These are phyloP conservation scores for Citeromyces siamensis DNA, from an alignment of 1,139 yeast species.

Conservation along the genomic window DNA sequence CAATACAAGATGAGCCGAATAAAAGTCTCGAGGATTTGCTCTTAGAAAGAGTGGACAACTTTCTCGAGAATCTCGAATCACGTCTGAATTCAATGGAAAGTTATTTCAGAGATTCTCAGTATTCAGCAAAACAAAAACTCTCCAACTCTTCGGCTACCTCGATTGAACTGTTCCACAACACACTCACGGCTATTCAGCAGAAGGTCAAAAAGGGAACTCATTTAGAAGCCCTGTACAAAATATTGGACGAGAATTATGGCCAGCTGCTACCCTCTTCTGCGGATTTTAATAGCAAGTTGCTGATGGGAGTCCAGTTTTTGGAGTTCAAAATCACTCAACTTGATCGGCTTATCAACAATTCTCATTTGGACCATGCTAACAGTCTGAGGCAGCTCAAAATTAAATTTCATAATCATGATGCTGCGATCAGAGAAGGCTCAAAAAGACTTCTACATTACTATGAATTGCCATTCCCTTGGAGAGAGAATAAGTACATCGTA, in stretches of 20 bases:
- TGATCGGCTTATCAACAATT: conserved; percentile 25
- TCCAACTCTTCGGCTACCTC: conserved; percentile 1
- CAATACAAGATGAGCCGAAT: conserved; percentile 3
- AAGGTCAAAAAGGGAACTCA: conserved; percentile 7
- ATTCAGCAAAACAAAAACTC: conserved; percentile 2
- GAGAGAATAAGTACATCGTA: conserved; percentile 79
- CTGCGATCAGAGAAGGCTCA: conserved; percentile 44
- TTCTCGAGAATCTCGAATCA: conserved; percentile 40
- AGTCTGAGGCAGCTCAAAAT: conserved; percentile 24
- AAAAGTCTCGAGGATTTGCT: conserved; percentile 33
- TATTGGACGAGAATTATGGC: conserved; percentile 44
- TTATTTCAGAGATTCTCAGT: conserved; percentile 21
- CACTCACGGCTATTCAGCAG: conserved; percentile 10
- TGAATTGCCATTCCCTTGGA: conserved; percentile 86
- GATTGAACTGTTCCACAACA: neutral
- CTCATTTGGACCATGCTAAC: conserved; percentile 17
- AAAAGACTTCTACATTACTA: conserved; percentile 58
- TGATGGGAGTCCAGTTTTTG: conserved; percentile 40
- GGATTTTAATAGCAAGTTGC: conserved; percentile 25
- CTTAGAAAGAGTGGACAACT: conserved; percentile 37
- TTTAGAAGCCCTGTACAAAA: conserved; percentile 18
- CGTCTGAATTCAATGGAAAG: conserved; percentile 38
- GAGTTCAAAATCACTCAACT: conserved; percentile 43
- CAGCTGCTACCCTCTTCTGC: conserved; percentile 21
- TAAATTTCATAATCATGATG: conserved; percentile 45